Evolutionary conservation across 2,329 filamentous ascomycete species (phyloP).

Genomic region (Trichoderma pleuroti): DNA sequence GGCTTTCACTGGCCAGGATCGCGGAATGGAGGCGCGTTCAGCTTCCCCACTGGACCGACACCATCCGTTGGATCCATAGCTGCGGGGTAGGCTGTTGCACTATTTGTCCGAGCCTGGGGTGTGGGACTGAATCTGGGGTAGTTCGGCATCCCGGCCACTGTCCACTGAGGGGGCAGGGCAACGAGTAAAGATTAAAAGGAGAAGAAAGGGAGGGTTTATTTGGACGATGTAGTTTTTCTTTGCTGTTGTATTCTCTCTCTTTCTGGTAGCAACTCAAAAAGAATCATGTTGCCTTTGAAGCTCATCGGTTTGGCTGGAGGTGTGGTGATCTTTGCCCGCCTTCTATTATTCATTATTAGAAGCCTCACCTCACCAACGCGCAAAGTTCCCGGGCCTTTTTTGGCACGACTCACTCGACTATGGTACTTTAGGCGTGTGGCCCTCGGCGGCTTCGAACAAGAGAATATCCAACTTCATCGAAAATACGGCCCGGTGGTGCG

Average conservation of each 20-base stretch:
- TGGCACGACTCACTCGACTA: slow-evolving; percentile 40
- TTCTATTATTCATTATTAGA: neutral
- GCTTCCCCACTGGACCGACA: neutral
- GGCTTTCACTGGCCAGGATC: neutral
- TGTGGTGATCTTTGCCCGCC: neutral
- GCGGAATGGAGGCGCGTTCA: neutral
- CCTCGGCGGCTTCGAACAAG: slow-evolving; percentile 37
- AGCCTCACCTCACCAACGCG: neutral
- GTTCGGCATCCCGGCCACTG: neutral
- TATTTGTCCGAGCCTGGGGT: neutral
- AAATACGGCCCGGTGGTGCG: slow-evolving; percentile 41
- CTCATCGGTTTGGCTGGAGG: neutral
- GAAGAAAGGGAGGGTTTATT: neutral
- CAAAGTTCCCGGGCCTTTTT: slow-evolving; percentile 41
- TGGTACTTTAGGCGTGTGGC: slow-evolving; percentile 42
- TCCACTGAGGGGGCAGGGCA: no score
- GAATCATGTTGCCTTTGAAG: neutral
- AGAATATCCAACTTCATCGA: slow-evolving; percentile 39
- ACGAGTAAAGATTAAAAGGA: neutral
- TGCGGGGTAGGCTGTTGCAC: neutral
- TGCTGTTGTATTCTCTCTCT: neutral
- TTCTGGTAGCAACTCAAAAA: neutral
- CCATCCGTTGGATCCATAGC: neutral
- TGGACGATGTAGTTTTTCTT: neutral
- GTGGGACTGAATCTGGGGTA: neutral